phyloP scores from a whole-genome alignment of 2,329 filamentous ascomycete species.

The Monosporascus sp. region DNA sequence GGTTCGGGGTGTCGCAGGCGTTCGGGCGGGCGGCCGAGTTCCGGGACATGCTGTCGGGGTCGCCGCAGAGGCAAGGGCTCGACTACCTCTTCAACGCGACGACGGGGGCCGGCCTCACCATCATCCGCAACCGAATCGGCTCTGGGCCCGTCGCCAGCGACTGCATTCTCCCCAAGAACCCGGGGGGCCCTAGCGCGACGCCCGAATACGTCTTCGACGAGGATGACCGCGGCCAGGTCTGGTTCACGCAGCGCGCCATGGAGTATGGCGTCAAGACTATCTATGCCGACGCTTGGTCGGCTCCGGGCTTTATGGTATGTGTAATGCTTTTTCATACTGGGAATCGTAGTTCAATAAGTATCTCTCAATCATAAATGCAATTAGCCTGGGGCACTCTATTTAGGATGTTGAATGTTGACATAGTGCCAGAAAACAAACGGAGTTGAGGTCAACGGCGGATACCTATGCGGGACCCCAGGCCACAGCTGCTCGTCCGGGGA shows the following conservation, averaged over 20 bases:
- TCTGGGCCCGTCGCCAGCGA: constrained; percentile 25
- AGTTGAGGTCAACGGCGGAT: constrained; percentile 2
- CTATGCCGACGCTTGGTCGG: constrained; percentile 42
- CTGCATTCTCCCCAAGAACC: constrained; percentile 38
- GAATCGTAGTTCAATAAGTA: too few relatives aligned
- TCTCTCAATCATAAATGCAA: too few relatives aligned
- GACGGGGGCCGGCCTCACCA: constrained; percentile 43
- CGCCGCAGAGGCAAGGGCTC: constrained; percentile 31
- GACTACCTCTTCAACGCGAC: constrained; percentile 41
- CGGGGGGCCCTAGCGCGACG: constrained; percentile 34
- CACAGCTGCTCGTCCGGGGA: constrained; percentile 35
- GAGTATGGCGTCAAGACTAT: constrained; percentile 33
- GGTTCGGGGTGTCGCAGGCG: constrained; percentile 44
- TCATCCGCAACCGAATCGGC: constrained; percentile 45
- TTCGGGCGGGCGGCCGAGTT: constrained; percentile 39
- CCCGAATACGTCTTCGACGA: constrained; percentile 41
- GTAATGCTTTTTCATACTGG: background rate
- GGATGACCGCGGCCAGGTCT: constrained; percentile 46
- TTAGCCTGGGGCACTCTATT: too few relatives aligned
- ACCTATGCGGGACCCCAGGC: constrained; percentile 35
- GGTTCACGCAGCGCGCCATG: constrained; percentile 43
- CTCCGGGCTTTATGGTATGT: constrained; percentile 40
- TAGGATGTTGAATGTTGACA: background rate
- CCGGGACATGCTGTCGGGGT: constrained; percentile 26
- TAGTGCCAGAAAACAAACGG: background rate